phyloP scores from a whole-genome alignment of 345 rosid genomes.

The Triadica sebifera region DNA sequence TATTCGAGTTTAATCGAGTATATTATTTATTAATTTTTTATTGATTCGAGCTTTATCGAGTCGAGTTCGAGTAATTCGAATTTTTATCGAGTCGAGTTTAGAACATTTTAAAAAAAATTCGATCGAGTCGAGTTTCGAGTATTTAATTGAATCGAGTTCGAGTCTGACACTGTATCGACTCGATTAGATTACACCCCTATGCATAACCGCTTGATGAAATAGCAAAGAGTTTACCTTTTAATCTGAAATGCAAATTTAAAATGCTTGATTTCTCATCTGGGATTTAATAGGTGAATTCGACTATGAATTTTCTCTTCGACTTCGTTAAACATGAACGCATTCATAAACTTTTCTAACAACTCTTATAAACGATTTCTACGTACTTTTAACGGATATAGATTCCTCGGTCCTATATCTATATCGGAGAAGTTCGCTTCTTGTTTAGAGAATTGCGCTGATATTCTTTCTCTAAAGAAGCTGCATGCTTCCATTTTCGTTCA shows the following conservation, averaged over 20 bases:
- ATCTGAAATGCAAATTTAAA: neutral
- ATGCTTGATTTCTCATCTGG: neutral
- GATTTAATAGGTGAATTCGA: constrained; percentile 1
- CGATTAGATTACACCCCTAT: no score
- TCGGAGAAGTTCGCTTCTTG: constrained; percentile 16
- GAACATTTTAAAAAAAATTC: no score
- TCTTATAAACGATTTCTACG: neutral
- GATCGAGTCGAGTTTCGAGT: no score
- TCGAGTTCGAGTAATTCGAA: no score
- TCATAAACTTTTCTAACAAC: neutral
- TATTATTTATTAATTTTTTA: no score
- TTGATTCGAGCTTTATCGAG: no score
- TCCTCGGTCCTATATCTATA: neutral
- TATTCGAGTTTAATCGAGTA: no score
- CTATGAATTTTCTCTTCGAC: neutral
- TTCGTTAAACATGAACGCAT: neutral
- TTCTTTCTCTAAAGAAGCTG: constrained; percentile 22
- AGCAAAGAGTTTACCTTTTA: neutral
- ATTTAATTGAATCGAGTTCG: no score
- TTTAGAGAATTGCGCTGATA: constrained; percentile 21
- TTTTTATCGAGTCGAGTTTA: no score
- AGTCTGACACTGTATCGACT: no score
- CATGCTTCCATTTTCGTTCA: constrained; percentile 30
- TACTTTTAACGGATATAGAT: neutral
- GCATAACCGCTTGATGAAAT: no score